Base-by-base conservation (phyloP, 164 flowering plant genomes). In the Aristolochia californica region DNA sequence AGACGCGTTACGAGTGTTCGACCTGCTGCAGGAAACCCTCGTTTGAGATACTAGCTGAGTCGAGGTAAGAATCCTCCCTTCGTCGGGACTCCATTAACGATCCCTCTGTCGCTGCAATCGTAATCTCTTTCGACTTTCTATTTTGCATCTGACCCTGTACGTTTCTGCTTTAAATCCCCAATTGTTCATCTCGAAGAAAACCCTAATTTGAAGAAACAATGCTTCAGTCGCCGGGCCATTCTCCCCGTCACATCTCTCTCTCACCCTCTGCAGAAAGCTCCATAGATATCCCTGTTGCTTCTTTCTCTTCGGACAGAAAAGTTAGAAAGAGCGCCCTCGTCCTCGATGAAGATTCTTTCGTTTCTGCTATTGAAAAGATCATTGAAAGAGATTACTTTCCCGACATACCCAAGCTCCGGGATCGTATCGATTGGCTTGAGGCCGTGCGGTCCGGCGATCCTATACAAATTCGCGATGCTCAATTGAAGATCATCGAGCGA, bases 311-410 rank as follows among this genome's bases (percentile, higher is more conserved):
- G 18, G 34, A 54, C 17, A 21, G 43, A 16, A 54, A 62, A 50
- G 65, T 75, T 38, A 70, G 52, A 21, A 74, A 62, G 2, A 26
- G 30, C 22, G 23, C 64, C 9, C 15, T 20, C 12, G 95, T 88
- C 4, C 88, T 91, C 24, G 98, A 91, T 43, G 98, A 91, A 54
- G 98, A 91, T 53, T 30, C 80, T 0, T 91, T 88, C 60, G 93
- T 85, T 1, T 88, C 80, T 0, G 75, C 89, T 3, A 81, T 91
- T 43, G 98, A 88, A 76, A 80, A 78, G 74, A 91, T 91, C 49
- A 79, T 91, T 66, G 97, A 91, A 66, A 86, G 97, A 4, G 98
- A 93, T 61, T 93, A 67, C 74, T 93, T 87, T 70, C 97, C 98
- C 11, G 97, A 89, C 61, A 80, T 93, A 24, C 78, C 91, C 8